A percentile compares a stretch with the other conserved stretches of the same genome.
phyloP scores from a whole-genome alignment of 129 eudicot genomes.

The Artemisia annua region DNA sequence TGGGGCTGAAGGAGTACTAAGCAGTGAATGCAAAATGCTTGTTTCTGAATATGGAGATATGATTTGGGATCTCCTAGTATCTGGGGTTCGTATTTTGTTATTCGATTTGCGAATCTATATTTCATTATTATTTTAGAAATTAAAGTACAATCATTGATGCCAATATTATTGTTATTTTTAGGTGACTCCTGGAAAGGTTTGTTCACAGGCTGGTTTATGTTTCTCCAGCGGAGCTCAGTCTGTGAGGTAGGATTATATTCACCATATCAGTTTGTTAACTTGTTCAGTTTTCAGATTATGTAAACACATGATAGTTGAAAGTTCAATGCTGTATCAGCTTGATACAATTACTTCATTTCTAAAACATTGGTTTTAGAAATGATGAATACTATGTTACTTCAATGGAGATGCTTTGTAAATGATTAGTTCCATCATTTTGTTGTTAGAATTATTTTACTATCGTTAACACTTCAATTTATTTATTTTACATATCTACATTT shows the following conservation, averaged over 20 bases:
- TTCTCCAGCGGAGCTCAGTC: constrained; percentile 44
- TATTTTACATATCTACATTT: neutral
- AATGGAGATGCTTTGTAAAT: neutral
- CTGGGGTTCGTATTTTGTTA: constrained; percentile 60
- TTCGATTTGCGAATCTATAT: neutral
- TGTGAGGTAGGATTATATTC: constrained; percentile 40
- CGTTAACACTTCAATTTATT: neutral
- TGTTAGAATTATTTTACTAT: neutral
- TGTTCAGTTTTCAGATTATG: neutral
- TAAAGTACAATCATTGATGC: neutral
- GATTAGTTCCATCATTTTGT: neutral
- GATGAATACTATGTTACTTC: too few species aligned
- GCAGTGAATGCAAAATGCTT: constrained; percentile 77
- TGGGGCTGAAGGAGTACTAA: constrained; percentile 82
- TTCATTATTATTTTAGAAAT: neutral
- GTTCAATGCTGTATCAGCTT: neutral
- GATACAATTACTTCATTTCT: neutral
- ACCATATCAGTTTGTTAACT: neutral
- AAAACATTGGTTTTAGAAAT: too few species aligned
- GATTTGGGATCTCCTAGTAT: constrained; percentile 81
- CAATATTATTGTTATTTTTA: constrained; percentile 29
- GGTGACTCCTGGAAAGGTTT: constrained; percentile 64
- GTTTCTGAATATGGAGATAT: constrained; percentile 73
- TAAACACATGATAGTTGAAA: neutral
- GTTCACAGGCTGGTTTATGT: constrained; percentile 79